phyloP scores from a whole-genome alignment of 495 filamentous ascomycete species.

The Usnea hakonensis region DNA sequence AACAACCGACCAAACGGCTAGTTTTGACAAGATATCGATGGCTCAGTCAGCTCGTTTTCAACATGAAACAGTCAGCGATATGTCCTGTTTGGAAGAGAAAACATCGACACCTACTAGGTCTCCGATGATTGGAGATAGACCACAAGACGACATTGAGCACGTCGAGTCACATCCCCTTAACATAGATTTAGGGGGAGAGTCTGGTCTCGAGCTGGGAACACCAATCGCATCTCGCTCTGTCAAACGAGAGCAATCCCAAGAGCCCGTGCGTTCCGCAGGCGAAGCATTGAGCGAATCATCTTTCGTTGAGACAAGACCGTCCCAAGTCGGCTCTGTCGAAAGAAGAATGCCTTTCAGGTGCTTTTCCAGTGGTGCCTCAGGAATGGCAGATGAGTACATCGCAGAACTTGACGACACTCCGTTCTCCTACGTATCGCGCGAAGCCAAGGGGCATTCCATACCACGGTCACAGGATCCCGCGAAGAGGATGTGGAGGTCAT shows the following conservation, averaged over 20 bases:
- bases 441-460: background rate
- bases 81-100: background rate
- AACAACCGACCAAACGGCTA: background rate
- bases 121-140: background rate
- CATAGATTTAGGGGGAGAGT: background rate
- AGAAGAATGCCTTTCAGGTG: background rate
- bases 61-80: background rate
- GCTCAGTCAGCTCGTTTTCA: background rate
- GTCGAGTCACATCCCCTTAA: background rate
- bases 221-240: too few relatives aligned
- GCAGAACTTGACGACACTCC: constrained; percentile 18
- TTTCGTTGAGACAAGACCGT: background rate
- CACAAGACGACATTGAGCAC: background rate
- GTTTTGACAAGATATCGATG: background rate
- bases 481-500: constrained; percentile 5
- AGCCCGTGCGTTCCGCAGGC: background rate
- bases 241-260: background rate
- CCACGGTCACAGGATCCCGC: background rate
- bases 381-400: constrained; percentile 22
- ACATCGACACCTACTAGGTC: background rate
- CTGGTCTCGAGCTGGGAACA: background rate
- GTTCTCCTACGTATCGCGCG: constrained; percentile 4
- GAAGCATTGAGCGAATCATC: background rate
- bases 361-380: background rate
- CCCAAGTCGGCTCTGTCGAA: background rate